Percentiles rank a stretch among this genome's conserved stretches.
These are phyloP conservation scores for Mortierella sp. DNA, from an alignment of 371 early-diverging fungal genomes.

Conservation along the genomic window DNA sequence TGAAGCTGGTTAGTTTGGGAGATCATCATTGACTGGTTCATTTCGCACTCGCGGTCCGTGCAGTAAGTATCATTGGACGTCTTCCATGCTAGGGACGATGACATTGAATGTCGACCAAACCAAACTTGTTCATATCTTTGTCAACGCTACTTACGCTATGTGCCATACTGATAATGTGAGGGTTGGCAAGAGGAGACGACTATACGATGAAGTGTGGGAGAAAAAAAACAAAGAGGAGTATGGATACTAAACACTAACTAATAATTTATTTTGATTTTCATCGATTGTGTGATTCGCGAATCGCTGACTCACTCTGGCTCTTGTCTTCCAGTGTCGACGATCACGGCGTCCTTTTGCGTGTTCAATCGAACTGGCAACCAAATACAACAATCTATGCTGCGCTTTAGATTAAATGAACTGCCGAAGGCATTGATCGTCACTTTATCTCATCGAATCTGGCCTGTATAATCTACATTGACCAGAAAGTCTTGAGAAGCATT, in stretches of 20 bases:
- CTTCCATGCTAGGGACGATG: not conserved
- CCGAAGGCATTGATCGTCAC: too few species aligned
- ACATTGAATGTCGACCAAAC: not conserved
- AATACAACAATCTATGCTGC: not conserved
- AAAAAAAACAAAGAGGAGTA: too few species aligned
- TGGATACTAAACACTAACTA: not conserved
- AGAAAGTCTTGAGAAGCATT: not conserved
- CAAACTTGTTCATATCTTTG: not conserved
- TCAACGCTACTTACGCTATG: slow-evolving; percentile 11
- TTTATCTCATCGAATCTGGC: too few species aligned
- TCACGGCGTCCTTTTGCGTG: too few species aligned
- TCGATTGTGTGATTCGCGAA: slow-evolving; percentile 22
- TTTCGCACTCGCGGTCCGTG: not conserved
- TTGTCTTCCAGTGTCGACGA: not conserved
- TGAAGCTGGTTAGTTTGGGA: not conserved
- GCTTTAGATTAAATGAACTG: not conserved
- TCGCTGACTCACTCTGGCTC: slow-evolving; percentile 25
- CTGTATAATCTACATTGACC: not conserved
- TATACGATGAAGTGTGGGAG: not conserved
- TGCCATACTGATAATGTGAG: slow-evolving; percentile 12
- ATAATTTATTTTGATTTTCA: slow-evolving; percentile 12
- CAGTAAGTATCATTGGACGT: not conserved
- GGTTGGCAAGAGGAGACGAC: not conserved
- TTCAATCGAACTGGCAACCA: too few species aligned
- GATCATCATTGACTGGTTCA: not conserved